Conservation (phyloP, 2,329 filamentous ascomycete genomes). For the Colletotrichum endophyticum region DNA sequence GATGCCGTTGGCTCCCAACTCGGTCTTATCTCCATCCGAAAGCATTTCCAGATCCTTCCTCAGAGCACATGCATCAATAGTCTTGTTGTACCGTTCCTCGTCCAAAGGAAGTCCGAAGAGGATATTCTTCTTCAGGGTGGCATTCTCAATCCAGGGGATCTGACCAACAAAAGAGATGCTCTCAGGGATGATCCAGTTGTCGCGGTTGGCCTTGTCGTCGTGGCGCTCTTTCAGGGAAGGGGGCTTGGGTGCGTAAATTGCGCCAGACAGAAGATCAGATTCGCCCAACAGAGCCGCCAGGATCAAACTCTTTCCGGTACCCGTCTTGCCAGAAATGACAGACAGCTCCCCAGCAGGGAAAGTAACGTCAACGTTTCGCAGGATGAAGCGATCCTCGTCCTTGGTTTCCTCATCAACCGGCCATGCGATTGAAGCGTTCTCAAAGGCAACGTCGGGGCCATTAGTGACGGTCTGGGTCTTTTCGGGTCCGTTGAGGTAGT, state of each 20-base stretch:
- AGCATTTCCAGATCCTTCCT: conserved; percentile 79
- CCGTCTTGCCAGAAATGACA: conserved; percentile 78
- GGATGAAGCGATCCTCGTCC: conserved; percentile 65
- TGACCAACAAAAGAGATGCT: conserved; percentile 79
- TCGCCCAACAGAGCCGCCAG: conserved; percentile 78
- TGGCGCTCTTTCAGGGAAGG: conserved; percentile 54
- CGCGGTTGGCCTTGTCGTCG: conserved; percentile 65
- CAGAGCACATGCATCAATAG: conserved; percentile 75
- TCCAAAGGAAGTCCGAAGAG: conserved; percentile 76
- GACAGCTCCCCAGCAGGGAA: conserved; percentile 75
- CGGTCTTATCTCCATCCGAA: conserved; percentile 76
- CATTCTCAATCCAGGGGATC: conserved; percentile 87
- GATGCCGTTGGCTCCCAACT: conserved; percentile 85
- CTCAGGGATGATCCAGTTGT: conserved; percentile 72
- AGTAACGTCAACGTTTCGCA: conserved; percentile 67
- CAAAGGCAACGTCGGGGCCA: conserved; percentile 67
- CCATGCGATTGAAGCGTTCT: conserved; percentile 75
- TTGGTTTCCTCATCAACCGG: conserved; percentile 67
- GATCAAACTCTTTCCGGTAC: conserved; percentile 78
- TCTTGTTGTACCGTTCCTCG: conserved; percentile 71
- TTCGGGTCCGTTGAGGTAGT: conserved; percentile 72
- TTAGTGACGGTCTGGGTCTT: conserved; percentile 58
- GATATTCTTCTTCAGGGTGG: conserved; percentile 79
- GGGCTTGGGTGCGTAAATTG: conserved; percentile 60
- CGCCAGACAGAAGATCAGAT: conserved; percentile 70